Conservation (phyloP, 2,329 filamentous ascomycete genomes). For the Colletotrichum musae region DNA sequence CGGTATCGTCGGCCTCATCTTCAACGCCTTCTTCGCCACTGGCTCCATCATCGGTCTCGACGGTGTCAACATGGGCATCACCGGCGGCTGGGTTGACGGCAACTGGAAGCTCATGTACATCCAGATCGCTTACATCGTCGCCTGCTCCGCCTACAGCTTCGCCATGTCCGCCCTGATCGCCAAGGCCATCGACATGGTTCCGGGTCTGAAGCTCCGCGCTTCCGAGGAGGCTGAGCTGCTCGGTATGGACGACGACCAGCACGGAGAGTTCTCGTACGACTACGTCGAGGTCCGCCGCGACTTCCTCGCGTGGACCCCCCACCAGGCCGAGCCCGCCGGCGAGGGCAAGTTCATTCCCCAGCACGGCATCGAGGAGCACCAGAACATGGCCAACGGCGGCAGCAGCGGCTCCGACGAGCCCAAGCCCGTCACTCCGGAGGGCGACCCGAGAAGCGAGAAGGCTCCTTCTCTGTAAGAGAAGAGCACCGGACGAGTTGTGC, state of each 20-base stretch:
- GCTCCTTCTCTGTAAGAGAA: conserved; percentile 23
- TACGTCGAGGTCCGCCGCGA: conserved; percentile 91
- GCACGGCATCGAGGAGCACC: conserved; percentile 80
- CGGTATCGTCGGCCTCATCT: conserved; percentile 78
- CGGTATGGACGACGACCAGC: conserved; percentile 91
- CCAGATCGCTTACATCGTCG: conserved; percentile 83
- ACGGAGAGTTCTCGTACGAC: conserved; percentile 91
- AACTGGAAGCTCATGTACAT: conserved; percentile 83
- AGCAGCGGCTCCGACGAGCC: conserved; percentile 39
- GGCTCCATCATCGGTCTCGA: conserved; percentile 81
- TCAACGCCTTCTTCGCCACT: conserved; percentile 81
- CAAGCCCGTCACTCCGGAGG: conserved; percentile 32
- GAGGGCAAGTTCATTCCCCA: conserved; percentile 74
- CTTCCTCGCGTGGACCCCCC: conserved; percentile 89
- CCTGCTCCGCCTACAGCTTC: conserved; percentile 78
- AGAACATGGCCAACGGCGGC: conserved; percentile 51
- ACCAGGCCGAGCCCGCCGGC: conserved; percentile 74
- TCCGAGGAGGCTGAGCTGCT: conserved; percentile 87
- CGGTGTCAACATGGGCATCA: conserved; percentile 78
- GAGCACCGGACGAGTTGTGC: background rate
- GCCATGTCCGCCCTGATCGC: conserved; percentile 81
- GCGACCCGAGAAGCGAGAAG: conserved; percentile 39
- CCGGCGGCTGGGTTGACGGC: conserved; percentile 82
- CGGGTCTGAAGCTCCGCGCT: conserved; percentile 84
- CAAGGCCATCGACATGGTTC: conserved; percentile 80